Base-by-base conservation (phyloP, 75 land plant genomes). In the Chamaecyparis obtusa region DNA sequence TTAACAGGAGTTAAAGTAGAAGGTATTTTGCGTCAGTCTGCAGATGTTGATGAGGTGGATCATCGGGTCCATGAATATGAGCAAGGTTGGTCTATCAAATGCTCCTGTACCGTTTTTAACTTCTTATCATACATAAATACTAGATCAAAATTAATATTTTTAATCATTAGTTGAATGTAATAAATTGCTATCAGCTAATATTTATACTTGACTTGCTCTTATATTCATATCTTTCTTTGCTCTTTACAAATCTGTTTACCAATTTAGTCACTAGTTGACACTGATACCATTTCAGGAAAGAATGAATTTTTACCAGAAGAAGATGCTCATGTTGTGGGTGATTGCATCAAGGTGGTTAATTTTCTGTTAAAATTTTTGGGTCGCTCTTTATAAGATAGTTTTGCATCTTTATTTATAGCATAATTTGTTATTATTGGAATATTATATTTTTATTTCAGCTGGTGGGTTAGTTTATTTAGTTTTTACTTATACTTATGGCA, bases 41-140 rank as follows among this genome's bases (percentile, higher is more conserved):
- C 99, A 16, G 96, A 96, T 94, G 99, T 98, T 88, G 99, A 98
- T 37, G 99, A 97, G 89, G 99, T 98, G 76, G 99, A 98, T 35
- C 93, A 89, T 21, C 91, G 99, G 87, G 91, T 98, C 78, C 94
- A 92, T 80, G 99, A 97, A 54, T 98, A 95, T 91, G 99, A 98
- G 86, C 95, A 98, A 88, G 99, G 99, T 97, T 7, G 4, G 87
- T 88, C 48, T 17, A 57, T 87, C 56, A 76, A 54, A 54, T 27
- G 3, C 86, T 76, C 10, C 17, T 71, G 49, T 46, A 74, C 35
- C 37, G 46, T 84, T 10, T 84, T 5, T 75, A 81, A 81, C 15
- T 27, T 46, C 32, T 43, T 48, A 81, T 13, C 15, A 27, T 24
- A 36, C 24, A 43, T 44, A 24, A 27, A 32, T 33, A 14, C 16